Evolutionary conservation across 2,329 filamentous ascomycete species (phyloP).

Genomic region (Phialophora tarda): DNA sequence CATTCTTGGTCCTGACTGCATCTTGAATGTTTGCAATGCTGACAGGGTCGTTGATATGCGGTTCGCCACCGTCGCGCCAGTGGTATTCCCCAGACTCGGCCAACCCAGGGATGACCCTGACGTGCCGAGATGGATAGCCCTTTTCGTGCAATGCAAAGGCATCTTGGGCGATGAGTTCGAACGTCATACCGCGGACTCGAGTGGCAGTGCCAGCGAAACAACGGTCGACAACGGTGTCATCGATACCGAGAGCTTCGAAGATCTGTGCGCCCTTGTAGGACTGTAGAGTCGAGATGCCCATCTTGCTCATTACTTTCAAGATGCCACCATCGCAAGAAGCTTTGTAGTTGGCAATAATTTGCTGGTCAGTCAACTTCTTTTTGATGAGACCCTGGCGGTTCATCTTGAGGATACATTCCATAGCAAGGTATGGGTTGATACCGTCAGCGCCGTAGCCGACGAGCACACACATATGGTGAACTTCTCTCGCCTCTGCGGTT

Average conservation of each 20-base stretch:
- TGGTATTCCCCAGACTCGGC: conserved; percentile 96
- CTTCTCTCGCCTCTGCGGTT: conserved; percentile 93
- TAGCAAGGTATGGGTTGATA: conserved; percentile 90
- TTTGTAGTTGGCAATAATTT: conserved; percentile 93
- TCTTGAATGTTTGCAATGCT: conserved; percentile 98
- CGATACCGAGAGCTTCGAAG: conserved; percentile 92
- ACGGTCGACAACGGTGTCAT: conserved; percentile 87
- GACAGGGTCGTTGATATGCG: conserved; percentile 91
- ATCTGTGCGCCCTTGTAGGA: conserved; percentile 99
- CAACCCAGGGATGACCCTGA: conserved; percentile 77
- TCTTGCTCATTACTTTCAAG: conserved; percentile 98
- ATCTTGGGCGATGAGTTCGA: conserved; percentile 91
- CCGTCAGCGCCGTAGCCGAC: conserved; percentile 94
- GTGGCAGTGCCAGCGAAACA: conserved; percentile 95
- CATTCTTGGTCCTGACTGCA: conserved; percentile 94
- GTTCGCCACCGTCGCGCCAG: conserved; percentile 94
- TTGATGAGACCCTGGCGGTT: conserved; percentile 91
- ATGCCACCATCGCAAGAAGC: conserved; percentile 96
- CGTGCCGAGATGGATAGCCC: conserved; percentile 81
- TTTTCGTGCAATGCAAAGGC: conserved; percentile 94
- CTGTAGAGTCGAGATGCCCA: conserved; percentile 96
- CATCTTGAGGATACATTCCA: conserved; percentile 97
- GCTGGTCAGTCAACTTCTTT: conserved; percentile 81
- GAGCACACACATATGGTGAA: conserved; percentile 98
- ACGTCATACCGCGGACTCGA: conserved; percentile 91